Conservation (phyloP, 2,329 filamentous ascomycete species). For the Rutstroemia sp. region DNA sequence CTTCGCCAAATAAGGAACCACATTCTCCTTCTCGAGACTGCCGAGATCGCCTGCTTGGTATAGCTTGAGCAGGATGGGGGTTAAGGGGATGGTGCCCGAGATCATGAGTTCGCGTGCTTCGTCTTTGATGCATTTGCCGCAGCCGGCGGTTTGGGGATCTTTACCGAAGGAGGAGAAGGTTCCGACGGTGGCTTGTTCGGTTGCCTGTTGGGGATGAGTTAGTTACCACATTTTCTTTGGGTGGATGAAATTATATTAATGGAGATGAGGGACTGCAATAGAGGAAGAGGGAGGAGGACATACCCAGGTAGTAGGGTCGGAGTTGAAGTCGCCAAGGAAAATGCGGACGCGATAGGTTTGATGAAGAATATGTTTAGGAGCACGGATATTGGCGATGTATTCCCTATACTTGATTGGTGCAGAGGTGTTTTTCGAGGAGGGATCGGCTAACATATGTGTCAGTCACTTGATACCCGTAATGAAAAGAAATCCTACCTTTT, state of each 20-base stretch:
- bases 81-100: slow-evolving; percentile 35
- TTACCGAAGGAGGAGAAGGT: slow-evolving; percentile 33
- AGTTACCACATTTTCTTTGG: not conserved
- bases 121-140: slow-evolving; percentile 29
- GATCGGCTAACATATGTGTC: not conserved
- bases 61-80: slow-evolving; percentile 29
- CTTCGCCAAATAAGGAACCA: slow-evolving; percentile 27
- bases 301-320: slow-evolving; percentile 25
- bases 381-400: slow-evolving; percentile 32
- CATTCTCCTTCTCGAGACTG: slow-evolving; percentile 26
- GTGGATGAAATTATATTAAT: slow-evolving; percentile 17
- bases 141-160: slow-evolving; percentile 27
- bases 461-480: not conserved
- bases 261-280: not conserved
- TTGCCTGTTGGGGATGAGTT: not conserved
- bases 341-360: slow-evolving; percentile 32
- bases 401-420: slow-evolving; percentile 22
- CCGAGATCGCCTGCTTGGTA: slow-evolving; percentile 24
- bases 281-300: not conserved
- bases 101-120: slow-evolving; percentile 26
- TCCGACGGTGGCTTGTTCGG: slow-evolving; percentile 32
- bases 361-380: slow-evolving; percentile 29
- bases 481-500: slow-evolving; percentile 10
- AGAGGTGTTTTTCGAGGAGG: not conserved
- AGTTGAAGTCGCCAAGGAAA: slow-evolving; percentile 31